Base-by-base conservation (phyloP, 2,329 filamentous ascomycete genomes). In the Scedosporium apiospermum region DNA sequence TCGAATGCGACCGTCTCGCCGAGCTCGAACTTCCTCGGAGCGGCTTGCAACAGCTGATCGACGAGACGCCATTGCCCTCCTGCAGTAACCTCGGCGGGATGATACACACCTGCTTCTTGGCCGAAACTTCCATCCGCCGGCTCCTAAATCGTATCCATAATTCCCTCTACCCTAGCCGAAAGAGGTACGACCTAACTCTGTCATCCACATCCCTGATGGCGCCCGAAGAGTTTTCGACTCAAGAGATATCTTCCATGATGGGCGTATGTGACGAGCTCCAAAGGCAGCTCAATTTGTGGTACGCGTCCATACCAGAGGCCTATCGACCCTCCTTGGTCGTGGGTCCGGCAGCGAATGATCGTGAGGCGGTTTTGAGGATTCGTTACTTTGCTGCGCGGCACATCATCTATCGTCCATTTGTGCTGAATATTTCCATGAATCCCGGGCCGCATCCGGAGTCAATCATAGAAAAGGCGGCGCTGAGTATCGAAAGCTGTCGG, bases 91-190 rank as follows among this genome's bases (percentile, higher is more conserved):
- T 70, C 12, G 69, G 65, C 7, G 61, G 64, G 6, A 65, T 67
- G 65, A 66, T 67, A 26, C 69, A 68, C 1, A 71, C 69, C 0
- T 68, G 67, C 60, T 73, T 71, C 51, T 68, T 73, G 3, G 72
- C 71, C 3, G 72, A 74, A 53, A 73, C 72, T 14, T 71, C 71
- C 0, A 69, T 73, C 23, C 67, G 72, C 3, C 64, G 71, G 2
- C 64, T 74, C 6, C 67, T 73, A 4, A 74, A 73, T 58, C 69
- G 72, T n/a, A 69, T 72, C 18, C 71, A 73, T 59, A 71, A 70
- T 61, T 71, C 71, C 1, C 65, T 74, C 3, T 73, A 72, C 42
- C 69, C 70, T 4, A 53, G 49, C 49, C 61, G 65, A 12, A 69
- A 71, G 55, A 65, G 68, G 23, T 63, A 68, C 27, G 63, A 67